A percentile compares a stretch with the other conserved stretches of the same genome.
Conservation (phyloP, 2,329 filamentous ascomycete genomes). For the Penicillium psychrosexuale region DNA sequence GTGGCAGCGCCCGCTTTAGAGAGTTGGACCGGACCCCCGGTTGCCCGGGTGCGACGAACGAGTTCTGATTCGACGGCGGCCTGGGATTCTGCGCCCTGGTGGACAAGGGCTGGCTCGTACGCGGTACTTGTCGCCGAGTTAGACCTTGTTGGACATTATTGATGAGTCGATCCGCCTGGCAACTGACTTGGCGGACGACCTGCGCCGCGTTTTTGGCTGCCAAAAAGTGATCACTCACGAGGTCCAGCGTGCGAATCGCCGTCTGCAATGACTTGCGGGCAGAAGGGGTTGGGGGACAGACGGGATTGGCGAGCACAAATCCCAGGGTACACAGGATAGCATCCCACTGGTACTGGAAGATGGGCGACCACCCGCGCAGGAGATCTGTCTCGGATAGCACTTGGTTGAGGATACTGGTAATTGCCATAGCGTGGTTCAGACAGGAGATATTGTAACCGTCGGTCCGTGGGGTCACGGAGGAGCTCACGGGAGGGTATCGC, state of each 20-base stretch:
- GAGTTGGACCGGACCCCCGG: not conserved
- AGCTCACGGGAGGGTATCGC: constrained; percentile 27
- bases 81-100: not conserved
- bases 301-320: constrained; percentile 12
- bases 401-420: not conserved
- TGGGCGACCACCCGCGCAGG: not conserved
- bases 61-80: not conserved
- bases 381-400: not conserved
- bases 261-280: constrained; percentile 37
- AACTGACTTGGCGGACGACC: not conserved
- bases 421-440: not conserved
- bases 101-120: not conserved
- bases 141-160: not conserved
- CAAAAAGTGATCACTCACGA: constrained; percentile 35
- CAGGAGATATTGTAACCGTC: not conserved
- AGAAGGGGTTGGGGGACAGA: constrained; percentile 23
- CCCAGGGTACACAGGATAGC: not conserved
- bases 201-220: constrained; percentile 26
- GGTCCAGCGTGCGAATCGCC: constrained; percentile 38
- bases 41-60: not conserved
- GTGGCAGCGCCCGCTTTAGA: not conserved
- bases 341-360: not conserved
- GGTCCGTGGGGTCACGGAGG: not conserved
- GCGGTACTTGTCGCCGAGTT: not conserved
- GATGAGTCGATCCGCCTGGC: not conserved